Conservation (phyloP, 2,329 filamentous ascomycete genomes). For the Trichoderma sp. region DNA sequence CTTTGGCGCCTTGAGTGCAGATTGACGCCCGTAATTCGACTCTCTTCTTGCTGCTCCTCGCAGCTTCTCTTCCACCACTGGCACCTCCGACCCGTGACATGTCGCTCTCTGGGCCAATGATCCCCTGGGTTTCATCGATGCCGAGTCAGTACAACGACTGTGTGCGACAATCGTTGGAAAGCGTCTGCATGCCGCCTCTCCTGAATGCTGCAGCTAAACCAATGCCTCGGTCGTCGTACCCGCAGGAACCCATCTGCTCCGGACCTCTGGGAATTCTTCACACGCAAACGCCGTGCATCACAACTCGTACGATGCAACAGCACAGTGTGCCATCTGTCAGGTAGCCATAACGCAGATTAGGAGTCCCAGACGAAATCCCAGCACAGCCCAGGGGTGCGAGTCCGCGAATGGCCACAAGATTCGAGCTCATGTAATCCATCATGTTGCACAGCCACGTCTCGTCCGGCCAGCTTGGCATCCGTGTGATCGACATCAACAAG, state of each 20-base stretch:
- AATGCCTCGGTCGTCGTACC: not conserved
- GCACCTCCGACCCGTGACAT: not conserved
- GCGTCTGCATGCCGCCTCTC: conserved; percentile 17
- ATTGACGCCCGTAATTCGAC: conserved; percentile 1
- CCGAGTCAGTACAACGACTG: conserved; percentile 2
- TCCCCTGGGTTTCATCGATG: conserved; percentile 14
- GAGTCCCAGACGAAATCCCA: not conserved
- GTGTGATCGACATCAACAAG: conserved; percentile 12
- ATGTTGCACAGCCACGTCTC: conserved; percentile 13
- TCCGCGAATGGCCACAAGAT: conserved; percentile 1
- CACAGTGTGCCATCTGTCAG: conserved; percentile 7
- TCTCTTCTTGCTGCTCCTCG: not conserved
- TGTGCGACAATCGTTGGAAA: conserved; percentile 3
- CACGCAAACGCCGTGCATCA: not conserved
- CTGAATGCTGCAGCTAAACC: conserved; percentile 12
- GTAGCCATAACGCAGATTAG: not conserved
- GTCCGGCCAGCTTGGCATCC: not conserved
- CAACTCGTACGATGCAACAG: not conserved
- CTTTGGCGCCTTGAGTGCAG: conserved; percentile 16
- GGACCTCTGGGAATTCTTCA: not conserved
- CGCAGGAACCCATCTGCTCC: not conserved
- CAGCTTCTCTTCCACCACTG: not conserved
- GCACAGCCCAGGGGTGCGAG: conserved; percentile 1
- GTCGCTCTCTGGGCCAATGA: conserved; percentile 9
- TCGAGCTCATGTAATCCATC: conserved; percentile 6